These are phyloP conservation scores for Nephromyces sp. DNA, from an alignment of 169 alveolate species.

Conservation along the genomic window DNA sequence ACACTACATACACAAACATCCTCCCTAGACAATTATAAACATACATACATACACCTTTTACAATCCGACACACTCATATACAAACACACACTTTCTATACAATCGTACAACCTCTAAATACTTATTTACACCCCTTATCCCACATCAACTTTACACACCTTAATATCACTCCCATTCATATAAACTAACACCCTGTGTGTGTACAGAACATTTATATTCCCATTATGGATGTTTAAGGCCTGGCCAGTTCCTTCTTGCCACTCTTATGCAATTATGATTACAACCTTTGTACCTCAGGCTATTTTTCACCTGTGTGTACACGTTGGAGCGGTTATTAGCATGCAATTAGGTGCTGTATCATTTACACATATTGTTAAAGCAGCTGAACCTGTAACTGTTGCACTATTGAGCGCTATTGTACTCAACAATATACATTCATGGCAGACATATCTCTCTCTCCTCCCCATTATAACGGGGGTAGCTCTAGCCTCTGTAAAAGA, in stretches of 20 bases:
- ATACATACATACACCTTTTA: too few species aligned
- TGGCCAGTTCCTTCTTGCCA: constrained; percentile 18
- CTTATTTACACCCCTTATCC: too few species aligned
- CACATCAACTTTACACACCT: too few species aligned
- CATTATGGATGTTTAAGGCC: constrained; percentile 10
- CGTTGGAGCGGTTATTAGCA: constrained; percentile 64
- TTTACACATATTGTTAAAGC: constrained; percentile 69
- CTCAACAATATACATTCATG: constrained; percentile 41
- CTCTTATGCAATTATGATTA: constrained; percentile 36
- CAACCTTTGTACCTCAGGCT: constrained; percentile 53
- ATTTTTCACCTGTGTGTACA: constrained; percentile 60
- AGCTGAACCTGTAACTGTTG: constrained; percentile 65
- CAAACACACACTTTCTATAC: too few species aligned
- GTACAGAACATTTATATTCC: constrained; percentile 6
- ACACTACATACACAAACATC: too few species aligned
- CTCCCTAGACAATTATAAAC: too few species aligned
- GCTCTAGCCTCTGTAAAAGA: constrained; percentile 58
- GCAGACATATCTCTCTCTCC: constrained; percentile 47
- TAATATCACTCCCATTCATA: too few species aligned
- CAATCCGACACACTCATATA: too few species aligned
- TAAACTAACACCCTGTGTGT: too few species aligned
- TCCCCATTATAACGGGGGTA: constrained; percentile 60
- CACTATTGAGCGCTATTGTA: constrained; percentile 47
- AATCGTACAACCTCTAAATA: too few species aligned
- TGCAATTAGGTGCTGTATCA: constrained; percentile 66